Conservation (phyloP, 129 eudicot species). For the Centaurea solstitialis region DNA sequence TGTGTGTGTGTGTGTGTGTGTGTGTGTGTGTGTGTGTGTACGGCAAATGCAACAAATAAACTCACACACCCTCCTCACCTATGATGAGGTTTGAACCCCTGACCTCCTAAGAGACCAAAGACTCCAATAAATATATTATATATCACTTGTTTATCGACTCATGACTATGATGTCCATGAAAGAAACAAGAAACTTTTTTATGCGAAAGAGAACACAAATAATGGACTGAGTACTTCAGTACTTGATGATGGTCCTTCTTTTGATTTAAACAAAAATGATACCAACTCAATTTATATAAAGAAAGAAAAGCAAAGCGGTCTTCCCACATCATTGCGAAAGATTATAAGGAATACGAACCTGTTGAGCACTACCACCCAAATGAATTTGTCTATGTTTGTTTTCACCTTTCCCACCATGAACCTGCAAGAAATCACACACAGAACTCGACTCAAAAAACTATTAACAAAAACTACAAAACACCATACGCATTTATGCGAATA, state of each 20-base stretch:
- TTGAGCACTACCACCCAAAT: constrained; percentile 78
- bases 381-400: constrained; percentile 89
- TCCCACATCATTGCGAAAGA: not conserved
- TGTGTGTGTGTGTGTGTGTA: too few relatives aligned
- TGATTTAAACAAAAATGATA: not conserved
- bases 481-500: constrained; percentile 10
- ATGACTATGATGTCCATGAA: constrained; percentile 1
- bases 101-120: too few relatives aligned
- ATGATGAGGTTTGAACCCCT: too few relatives aligned
- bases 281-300: not conserved
- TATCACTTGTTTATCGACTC: not conserved
- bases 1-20: too few relatives aligned
- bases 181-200: not conserved
- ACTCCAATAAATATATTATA: constrained; percentile 4
- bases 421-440: constrained; percentile 35
- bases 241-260: too few relatives aligned
- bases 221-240: too few relatives aligned
- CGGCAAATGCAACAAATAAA: too few relatives aligned
- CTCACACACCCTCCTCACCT: too few relatives aligned
- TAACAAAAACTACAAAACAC: not conserved
- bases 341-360: constrained; percentile 53
- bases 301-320: not conserved
- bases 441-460: not conserved
- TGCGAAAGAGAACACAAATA: too few relatives aligned
- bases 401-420: constrained; percentile 95